Percentiles rank a stretch among this genome's conserved stretches.
Conservation (phyloP, 2,329 filamentous ascomycete genomes). For the Pseudocercospora pini-densiflorae region DNA sequence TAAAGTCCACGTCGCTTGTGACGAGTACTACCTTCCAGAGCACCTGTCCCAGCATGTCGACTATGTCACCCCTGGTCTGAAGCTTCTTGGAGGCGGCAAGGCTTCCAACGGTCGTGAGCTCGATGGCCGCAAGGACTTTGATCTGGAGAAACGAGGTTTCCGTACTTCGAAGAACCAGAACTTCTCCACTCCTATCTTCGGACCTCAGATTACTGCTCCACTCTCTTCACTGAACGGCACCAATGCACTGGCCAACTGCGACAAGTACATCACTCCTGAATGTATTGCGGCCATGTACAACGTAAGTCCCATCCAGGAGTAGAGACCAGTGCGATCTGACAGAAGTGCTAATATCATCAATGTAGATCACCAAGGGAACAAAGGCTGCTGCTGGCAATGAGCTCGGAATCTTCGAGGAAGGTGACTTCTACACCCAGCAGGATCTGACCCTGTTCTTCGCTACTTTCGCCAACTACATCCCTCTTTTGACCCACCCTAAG, state of each 20-base stretch:
- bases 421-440: slow-evolving; percentile 38
- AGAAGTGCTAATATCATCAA: neutral
- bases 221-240: slow-evolving; percentile 19
- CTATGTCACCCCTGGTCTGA: slow-evolving; percentile 62
- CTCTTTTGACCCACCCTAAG: slow-evolving; percentile 36
- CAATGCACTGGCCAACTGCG: slow-evolving; percentile 19
- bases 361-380: slow-evolving; percentile 36
- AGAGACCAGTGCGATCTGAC: neutral
- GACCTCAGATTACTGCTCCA: slow-evolving; percentile 5
- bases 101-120: slow-evolving; percentile 13
- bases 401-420: slow-evolving; percentile 51
- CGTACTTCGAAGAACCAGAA: slow-evolving; percentile 24
- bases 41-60: slow-evolving; percentile 56
- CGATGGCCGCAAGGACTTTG: slow-evolving; percentile 16
- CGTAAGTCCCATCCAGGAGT: neutral
- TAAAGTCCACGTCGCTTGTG: slow-evolving; percentile 45
- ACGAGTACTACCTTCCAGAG: slow-evolving; percentile 55
- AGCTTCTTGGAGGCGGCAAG: slow-evolving; percentile 43
- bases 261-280: slow-evolving; percentile 43
- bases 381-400: slow-evolving; percentile 44
- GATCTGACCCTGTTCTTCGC: slow-evolving; percentile 41
- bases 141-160: slow-evolving; percentile 28
- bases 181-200: slow-evolving; percentile 19
- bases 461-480: slow-evolving; percentile 26
- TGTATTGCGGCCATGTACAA: slow-evolving; percentile 53